Evolutionary conservation across 495 filamentous ascomycete genomes (phyloP).

Genomic region (Penicillium fimorum): DNA sequence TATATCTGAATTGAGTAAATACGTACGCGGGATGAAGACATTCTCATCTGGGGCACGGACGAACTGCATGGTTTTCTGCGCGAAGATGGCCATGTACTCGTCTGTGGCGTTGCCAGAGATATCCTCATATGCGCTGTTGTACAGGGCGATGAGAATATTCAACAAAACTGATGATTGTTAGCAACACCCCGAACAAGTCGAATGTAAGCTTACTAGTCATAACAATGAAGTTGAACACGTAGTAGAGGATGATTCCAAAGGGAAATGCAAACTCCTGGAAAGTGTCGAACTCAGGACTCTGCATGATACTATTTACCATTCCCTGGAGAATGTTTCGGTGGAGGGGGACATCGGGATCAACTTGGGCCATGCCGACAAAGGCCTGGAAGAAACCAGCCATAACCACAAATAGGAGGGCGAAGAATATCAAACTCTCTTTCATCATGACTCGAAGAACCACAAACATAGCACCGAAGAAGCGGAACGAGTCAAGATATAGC

Average conservation of each 20-base stretch:
- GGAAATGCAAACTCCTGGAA: constrained; percentile 78
- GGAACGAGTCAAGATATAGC: constrained; percentile 88
- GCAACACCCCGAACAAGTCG: constrained; percentile 2
- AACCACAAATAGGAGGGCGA: constrained; percentile 84
- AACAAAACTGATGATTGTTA: constrained; percentile 60
- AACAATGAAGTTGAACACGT: constrained; percentile 94
- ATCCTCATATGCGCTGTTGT: constrained; percentile 94
- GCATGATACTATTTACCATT: constrained; percentile 89
- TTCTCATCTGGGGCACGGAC: constrained; percentile 97
- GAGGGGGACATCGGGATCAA: constrained; percentile 62
- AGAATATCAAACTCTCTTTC: constrained; percentile 97
- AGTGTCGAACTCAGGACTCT: constrained; percentile 82
- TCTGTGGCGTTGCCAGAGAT: constrained; percentile 93
- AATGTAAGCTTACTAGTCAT: constrained; percentile 60
- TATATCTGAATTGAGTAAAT: not conserved
- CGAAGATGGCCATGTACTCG: constrained; percentile 88
- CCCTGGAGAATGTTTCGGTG: constrained; percentile 76
- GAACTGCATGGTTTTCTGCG: constrained; percentile 92
- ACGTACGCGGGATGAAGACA: constrained; percentile 81
- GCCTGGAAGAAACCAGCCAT: constrained; percentile 90
- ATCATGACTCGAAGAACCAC: constrained; percentile 98
- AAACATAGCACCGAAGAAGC: constrained; percentile 97
- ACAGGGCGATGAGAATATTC: constrained; percentile 93
- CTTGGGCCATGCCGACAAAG: constrained; percentile 89
- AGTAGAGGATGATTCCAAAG: constrained; percentile 88